Evolutionary conservation across 768 basidiomycete genomes (phyloP), one percentile per base, ranked within the genome.

Genomic region (Zangia roseola): DNA sequence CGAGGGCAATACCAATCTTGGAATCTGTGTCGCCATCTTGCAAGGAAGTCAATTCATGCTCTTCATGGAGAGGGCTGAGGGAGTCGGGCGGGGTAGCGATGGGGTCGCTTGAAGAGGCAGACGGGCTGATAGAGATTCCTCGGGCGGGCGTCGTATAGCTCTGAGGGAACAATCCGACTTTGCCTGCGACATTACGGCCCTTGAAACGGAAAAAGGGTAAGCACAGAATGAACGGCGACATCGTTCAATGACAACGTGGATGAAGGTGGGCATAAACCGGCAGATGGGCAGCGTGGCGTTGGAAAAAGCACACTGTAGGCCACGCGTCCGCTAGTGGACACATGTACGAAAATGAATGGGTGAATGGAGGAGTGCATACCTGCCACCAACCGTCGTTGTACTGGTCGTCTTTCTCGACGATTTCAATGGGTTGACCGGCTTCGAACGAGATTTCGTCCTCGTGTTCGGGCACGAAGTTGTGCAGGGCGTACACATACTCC

Each of bases 311-410:
- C 21, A 30, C 19, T 48, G 35, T 23, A n/a, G 42, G 43, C 59
- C 56, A 46, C 43, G 45, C 53, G 41, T 25, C 5, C 17, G 35
- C 13, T 20, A n/a, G n/a, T n/a, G 33, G 33, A 39, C 38, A 31
- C 57, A 47, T 38, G 49, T 30, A 31, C 26, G 47, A 25, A 47
- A 51, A 49, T 58, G 53, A 58, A 49, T 37, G 38, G 33, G 10
- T 0, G 16, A 20, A 3, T 13, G 30, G 28, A 37, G 30, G 13
- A 2, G 46, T 50, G 50, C 67, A 53, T 34, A 85, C 86, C 78
- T 83, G 79, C 92, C 92, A 98, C 97, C 97, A 98, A 16, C 95
- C 97, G 68, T 99, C 97, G 17, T 81, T 81, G 64, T 90, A 98
- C 49, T 81, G 70, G 56, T 98, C 97, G 63, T 98, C 97, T 71